Conservation (phyloP, 805 yeast genomes). For the Priceomyces melissophilus region DNA sequence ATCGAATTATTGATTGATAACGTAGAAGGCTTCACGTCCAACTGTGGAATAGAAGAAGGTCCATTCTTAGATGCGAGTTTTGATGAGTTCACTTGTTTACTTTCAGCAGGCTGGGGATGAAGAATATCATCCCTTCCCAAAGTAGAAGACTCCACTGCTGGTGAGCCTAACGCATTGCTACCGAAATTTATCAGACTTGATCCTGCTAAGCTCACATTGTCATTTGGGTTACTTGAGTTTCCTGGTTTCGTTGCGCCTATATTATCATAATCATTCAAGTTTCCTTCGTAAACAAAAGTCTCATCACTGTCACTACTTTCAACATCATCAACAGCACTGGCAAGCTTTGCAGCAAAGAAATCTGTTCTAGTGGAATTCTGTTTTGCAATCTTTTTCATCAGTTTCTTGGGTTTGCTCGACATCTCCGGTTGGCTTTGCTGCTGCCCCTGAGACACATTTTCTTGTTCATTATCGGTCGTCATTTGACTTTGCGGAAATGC, state of each 20-base stretch:
- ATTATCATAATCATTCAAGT: conserved; percentile 23
- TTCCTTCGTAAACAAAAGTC: conserved; percentile 88
- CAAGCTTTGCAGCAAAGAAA: conserved; percentile 90
- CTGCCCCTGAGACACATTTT: conserved; percentile 1
- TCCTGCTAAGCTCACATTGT: conserved; percentile 7
- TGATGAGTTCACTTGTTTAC: not conserved
- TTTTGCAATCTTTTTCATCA: conserved; percentile 31
- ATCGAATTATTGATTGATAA: conserved; percentile 10
- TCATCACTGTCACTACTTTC: conserved; percentile 89
- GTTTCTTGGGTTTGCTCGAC: conserved; percentile 12
- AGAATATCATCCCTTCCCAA: conserved; percentile 16
- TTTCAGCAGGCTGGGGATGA: conserved; percentile 12
- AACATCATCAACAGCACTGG: conserved; percentile 89
- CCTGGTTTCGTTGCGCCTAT: conserved; percentile 4
- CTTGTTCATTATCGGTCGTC: conserved; percentile 5
- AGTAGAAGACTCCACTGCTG: conserved; percentile 13
- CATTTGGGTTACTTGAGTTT: conserved; percentile 8
- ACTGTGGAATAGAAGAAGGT: conserved; percentile 1
- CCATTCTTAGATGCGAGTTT: not conserved
- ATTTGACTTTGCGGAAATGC: conserved; percentile 14
- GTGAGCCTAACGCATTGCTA: conserved; percentile 1
- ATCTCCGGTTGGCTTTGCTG: conserved; percentile 1
- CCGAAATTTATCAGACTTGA: conserved; percentile 5
- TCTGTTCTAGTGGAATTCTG: conserved; percentile 79
- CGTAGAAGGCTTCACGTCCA: conserved; percentile 4